phyloP scores from a whole-genome alignment of 371 early-diverging fungal genomes.

The Sporodiniella umbellata region DNA sequence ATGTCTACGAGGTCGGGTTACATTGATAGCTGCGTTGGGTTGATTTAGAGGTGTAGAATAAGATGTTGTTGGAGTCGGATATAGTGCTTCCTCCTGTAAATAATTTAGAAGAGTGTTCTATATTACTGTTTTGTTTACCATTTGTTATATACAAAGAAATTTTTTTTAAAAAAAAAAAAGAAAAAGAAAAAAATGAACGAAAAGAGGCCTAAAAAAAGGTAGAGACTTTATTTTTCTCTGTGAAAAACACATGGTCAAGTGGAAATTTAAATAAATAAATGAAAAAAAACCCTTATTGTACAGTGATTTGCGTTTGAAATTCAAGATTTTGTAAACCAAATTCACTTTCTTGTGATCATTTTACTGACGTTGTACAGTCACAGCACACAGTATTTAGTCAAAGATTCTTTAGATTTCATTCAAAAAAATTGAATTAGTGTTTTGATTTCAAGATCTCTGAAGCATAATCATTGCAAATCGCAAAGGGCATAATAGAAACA shows the following conservation, averaged over 20 bases:
- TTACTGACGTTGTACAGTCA: too few species aligned
- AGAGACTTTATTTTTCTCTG: conserved; percentile 1
- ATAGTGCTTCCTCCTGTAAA: conserved; percentile 2
- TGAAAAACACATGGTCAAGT: conserved; percentile 11
- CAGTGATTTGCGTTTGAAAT: too few species aligned
- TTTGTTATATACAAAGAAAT: conserved; percentile 1
- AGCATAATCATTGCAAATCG: too few species aligned
- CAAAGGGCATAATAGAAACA: too few species aligned
- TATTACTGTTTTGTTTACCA: conserved; percentile 4
- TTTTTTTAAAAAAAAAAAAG: conserved; percentile 1
- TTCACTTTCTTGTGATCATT: too few species aligned
- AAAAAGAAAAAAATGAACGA: conserved; percentile 1
- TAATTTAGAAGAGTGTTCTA: background rate
- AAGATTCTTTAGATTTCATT: too few species aligned
- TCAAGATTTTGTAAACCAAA: too few species aligned
- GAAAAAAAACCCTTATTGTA: too few species aligned
- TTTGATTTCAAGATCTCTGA: too few species aligned
- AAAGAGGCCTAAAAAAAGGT: conserved; percentile 1
- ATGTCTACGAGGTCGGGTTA: conserved; percentile 24
- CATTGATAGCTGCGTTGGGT: background rate
- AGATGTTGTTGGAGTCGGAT: conserved; percentile 29
- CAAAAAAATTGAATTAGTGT: too few species aligned
- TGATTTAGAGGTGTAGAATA: conserved; percentile 1
- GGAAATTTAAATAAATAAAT: background rate
- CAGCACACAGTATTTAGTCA: too few species aligned